Base-by-base conservation (phyloP, 345 rosid species). In the Toxicodendron radicans region DNA sequence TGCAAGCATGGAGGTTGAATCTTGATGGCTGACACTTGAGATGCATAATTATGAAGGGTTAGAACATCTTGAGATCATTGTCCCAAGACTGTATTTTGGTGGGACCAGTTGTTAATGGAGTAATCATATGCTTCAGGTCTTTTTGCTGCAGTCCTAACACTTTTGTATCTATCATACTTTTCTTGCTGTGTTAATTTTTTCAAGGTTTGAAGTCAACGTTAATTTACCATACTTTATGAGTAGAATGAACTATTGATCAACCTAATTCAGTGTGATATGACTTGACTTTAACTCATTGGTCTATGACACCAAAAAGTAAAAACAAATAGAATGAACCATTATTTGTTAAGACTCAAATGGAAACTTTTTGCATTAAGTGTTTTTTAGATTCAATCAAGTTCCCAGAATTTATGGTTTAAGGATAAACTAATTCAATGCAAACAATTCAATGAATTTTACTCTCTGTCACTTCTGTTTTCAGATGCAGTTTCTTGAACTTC, bases 401-500 rank as follows among this genome's bases (percentile, higher is more conserved):
- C 30, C 30, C n/a, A 13, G 11, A 20, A 27, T 68, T 16, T 48
- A n/a, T 70, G n/a, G 33, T 20, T 43, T 45, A 27, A 33, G 24
- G 54, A 43, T 30, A 46, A 32, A 53, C 48, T 23, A 48, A 57
- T 57, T 46, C 27, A n/a, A 20, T n/a, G 41, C 48, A 23, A 20
- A 53, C 10, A 8, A 23, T 57, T 78, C 21, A 43, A 48, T 14
- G 18, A 58, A 67, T 48, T 14, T 68, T 23, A 62, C 9, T 58
- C 18, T 49, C 13, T 49, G 78, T 48, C 49, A 16, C 69, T 43
- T 41, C 53, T 75, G 80, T 49, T 58, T 71, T 72, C 83, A 87
- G 94, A 68, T 89, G 91, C 80, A 86, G 79, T 75, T 89, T 86
- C 67, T 45, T 84, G 82, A 86, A 89, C 74, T 89, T 87, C 57